Conservation (phyloP, 148 eudicot species). For the Fagopyrum tataricum region DNA sequence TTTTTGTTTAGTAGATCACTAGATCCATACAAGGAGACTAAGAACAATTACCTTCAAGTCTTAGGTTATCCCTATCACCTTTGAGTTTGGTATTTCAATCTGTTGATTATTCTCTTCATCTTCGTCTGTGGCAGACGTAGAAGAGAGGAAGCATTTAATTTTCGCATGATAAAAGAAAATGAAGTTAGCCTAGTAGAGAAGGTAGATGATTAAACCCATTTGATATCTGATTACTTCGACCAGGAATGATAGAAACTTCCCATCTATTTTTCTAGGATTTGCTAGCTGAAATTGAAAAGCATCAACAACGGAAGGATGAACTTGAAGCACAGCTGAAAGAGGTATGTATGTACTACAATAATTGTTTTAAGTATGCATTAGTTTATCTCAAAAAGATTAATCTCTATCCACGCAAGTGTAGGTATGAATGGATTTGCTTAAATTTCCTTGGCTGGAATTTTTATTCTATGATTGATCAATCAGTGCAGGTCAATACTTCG, state of each 20-base stretch:
- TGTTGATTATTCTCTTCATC: not conserved
- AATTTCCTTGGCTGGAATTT: slow-evolving; percentile 5
- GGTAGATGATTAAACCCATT: slow-evolving; percentile 22
- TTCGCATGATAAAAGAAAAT: slow-evolving; percentile 26
- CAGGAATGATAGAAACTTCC: not conserved
- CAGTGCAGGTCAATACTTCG: slow-evolving; percentile 33
- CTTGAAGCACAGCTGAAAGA: slow-evolving; percentile 33
- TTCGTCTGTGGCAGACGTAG: slow-evolving; percentile 27
- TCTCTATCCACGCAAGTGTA: not conserved
- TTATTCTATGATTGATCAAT: slow-evolving; percentile 9
- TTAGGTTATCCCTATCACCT: not conserved
- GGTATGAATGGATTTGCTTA: not conserved
- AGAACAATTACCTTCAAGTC: not conserved
- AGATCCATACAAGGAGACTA: not conserved
- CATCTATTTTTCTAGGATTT: slow-evolving; percentile 28
- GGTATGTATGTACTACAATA: slow-evolving; percentile 19
- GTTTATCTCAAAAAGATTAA: not conserved
- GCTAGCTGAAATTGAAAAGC: slow-evolving; percentile 29
- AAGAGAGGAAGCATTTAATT: slow-evolving; percentile 37
- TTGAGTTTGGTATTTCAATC: not conserved
- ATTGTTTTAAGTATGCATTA: not conserved
- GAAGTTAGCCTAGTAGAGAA: slow-evolving; percentile 39
- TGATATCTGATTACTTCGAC: not conserved
- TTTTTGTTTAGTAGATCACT: too few species aligned
- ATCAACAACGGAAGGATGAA: slow-evolving; percentile 35